Evolutionary conservation across 805 yeast genomes (phyloP).

Genomic region (Ascoidea asiatica): DNA sequence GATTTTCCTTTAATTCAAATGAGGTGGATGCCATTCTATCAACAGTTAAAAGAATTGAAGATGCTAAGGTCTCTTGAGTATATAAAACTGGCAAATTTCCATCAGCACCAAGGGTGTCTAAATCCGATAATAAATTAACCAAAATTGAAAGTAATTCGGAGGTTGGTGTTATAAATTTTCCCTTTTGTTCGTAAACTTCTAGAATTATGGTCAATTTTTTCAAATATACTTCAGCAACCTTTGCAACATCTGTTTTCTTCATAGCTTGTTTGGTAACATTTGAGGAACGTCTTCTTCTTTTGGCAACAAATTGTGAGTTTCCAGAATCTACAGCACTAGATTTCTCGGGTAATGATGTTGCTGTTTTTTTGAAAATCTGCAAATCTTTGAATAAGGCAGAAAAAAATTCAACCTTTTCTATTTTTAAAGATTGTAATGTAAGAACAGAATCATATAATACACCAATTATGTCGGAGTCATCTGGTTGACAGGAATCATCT

Average conservation of each 20-base stretch:
- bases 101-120: conserved; percentile 78
- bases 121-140: conserved; percentile 54
- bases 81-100: conserved; percentile 85
- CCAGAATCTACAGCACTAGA: conserved; percentile 17
- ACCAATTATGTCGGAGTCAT: conserved; percentile 21
- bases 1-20: conserved; percentile 38
- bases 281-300: conserved; percentile 76
- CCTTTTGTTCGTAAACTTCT: conserved; percentile 56
- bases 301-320: conserved; percentile 31
- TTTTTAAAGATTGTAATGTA: conserved; percentile 36
- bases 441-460: conserved; percentile 39
- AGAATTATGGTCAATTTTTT: conserved; percentile 65
- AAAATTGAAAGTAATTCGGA: conserved; percentile 35
- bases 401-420: conserved; percentile 40
- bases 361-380: conserved; percentile 34
- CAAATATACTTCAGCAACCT: conserved; percentile 66
- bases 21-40: conserved; percentile 31
- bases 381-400: conserved; percentile 44
- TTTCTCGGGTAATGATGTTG: too few species aligned
- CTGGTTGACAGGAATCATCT: conserved; percentile 30
- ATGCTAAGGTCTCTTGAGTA: conserved; percentile 81
- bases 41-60: conserved; percentile 67
- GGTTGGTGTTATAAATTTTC: conserved; percentile 18
- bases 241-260: conserved; percentile 53
- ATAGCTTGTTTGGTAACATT: conserved; percentile 65